These are phyloP conservation scores for Calocybe gangraenosa DNA, from an alignment of 768 basidiomycete species.

Conservation along the genomic window DNA sequence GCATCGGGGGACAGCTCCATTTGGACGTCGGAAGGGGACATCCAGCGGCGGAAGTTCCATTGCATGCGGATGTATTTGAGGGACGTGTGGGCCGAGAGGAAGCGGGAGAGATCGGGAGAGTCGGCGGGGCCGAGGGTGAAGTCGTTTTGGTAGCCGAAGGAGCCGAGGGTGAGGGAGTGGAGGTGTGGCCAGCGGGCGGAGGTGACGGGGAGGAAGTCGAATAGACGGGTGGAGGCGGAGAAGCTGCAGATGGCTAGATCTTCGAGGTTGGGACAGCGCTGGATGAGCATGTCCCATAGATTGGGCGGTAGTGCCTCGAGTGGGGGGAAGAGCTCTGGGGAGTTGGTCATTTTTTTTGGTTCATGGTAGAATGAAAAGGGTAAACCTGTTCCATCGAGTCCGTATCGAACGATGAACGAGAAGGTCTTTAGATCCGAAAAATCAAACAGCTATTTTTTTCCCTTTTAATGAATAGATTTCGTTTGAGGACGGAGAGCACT, in stretches of 20 bases:
- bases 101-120: constrained; percentile 26
- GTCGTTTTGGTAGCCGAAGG: constrained; percentile 45
- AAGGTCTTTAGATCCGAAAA: constrained; percentile 41
- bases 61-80: constrained; percentile 40
- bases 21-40: constrained; percentile 37
- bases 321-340: constrained; percentile 32
- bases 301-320: constrained; percentile 34
- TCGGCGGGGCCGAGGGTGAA: constrained; percentile 34
- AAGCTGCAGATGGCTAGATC: constrained; percentile 48
- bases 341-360: background rate
- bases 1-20: constrained; percentile 25
- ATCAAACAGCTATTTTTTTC: constrained; percentile 29
- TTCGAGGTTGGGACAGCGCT: constrained; percentile 42
- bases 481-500: background rate
- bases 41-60: constrained; percentile 50
- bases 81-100: constrained; percentile 33
- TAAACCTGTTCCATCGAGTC: constrained; percentile 34
- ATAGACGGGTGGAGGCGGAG: constrained; percentile 41
- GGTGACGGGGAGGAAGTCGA: constrained; percentile 38
- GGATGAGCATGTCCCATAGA: constrained; percentile 46
- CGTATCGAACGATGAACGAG: constrained; percentile 43
- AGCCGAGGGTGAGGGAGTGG: constrained; percentile 41
- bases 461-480: background rate
- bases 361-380: constrained; percentile 3
- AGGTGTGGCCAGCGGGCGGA: constrained; percentile 37